Conservation (phyloP, 2,329 filamentous ascomycete genomes). For the Gyromitra esculenta region DNA sequence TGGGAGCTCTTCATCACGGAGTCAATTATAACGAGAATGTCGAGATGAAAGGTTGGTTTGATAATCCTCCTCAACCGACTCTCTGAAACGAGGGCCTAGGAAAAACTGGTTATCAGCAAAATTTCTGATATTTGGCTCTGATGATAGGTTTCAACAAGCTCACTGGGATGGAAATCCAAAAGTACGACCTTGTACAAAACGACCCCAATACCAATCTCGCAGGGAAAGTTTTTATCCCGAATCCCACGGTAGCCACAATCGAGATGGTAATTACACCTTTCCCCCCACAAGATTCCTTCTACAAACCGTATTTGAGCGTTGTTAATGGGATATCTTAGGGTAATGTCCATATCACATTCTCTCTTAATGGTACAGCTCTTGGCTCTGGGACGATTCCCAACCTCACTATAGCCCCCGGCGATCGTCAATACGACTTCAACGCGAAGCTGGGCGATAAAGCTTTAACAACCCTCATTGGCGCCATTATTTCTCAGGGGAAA, state of each 20-base stretch:
- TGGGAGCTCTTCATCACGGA: constrained; percentile 64
- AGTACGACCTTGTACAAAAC: constrained; percentile 64
- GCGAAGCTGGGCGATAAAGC: constrained; percentile 59
- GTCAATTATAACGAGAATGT: constrained; percentile 70
- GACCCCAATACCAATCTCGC: constrained; percentile 68
- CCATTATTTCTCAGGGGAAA: constrained; percentile 10
- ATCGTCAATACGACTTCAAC: constrained; percentile 68
- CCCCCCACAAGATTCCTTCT: not conserved
- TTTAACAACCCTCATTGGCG: constrained; percentile 14
- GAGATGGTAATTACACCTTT: constrained; percentile 66
- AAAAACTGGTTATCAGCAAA: not conserved
- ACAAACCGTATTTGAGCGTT: not conserved
- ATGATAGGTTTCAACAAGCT: constrained; percentile 66
- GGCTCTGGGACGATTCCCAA: constrained; percentile 70
- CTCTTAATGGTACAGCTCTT: constrained; percentile 65
- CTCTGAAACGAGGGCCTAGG: not conserved
- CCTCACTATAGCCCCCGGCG: constrained; percentile 69
- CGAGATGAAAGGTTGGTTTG: constrained; percentile 63
- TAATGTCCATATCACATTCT: constrained; percentile 71
- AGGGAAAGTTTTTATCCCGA: constrained; percentile 70
- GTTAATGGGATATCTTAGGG: constrained; percentile 62
- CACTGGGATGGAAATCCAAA: constrained; percentile 66
- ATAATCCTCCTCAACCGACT: not conserved
- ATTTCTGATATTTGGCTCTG: constrained; percentile 4
- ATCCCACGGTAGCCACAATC: constrained; percentile 71